Evolutionary conservation across 2,329 filamentous ascomycete species (phyloP).

Genomic region (Penicillium sumatraense): DNA sequence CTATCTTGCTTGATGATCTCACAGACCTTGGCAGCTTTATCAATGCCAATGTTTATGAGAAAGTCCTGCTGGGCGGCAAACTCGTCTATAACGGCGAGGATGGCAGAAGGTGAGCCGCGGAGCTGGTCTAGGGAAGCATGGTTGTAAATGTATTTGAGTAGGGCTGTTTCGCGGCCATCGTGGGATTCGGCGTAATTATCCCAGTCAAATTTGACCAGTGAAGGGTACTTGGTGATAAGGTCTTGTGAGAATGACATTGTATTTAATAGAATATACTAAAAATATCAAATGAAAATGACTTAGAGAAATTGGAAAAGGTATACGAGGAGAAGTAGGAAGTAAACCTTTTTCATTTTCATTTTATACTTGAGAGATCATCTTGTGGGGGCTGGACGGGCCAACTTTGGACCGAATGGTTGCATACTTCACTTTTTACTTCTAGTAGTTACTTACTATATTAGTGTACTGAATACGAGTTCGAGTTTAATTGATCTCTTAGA

Average conservation of each 20-base stretch:
- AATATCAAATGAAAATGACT: no score
- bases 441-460: neutral
- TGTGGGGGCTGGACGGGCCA: neutral
- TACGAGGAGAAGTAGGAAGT: no score
- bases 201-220: neutral
- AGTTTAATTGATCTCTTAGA: no score
- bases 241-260: neutral
- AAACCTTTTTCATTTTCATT: no score
- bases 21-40: constrained; percentile 10
- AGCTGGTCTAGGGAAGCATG: constrained; percentile 12
- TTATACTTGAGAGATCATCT: neutral
- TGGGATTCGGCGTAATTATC: constrained; percentile 8
- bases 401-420: neutral
- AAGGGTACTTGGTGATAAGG: neutral
- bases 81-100: constrained; percentile 17
- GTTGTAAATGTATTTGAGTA: constrained; percentile 13
- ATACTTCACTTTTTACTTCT: no score
- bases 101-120: constrained; percentile 10
- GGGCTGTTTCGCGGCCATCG: constrained; percentile 17
- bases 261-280: no score
- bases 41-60: constrained; percentile 19
- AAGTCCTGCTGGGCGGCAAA: constrained; percentile 14
- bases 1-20: constrained; percentile 11
- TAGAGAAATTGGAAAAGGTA: no score
- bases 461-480: no score